Percentiles rank a stretch among this genome's conserved stretches.
phyloP scores from a whole-genome alignment of 1,139 yeast species.

The Zygosaccharomyces sapae region DNA sequence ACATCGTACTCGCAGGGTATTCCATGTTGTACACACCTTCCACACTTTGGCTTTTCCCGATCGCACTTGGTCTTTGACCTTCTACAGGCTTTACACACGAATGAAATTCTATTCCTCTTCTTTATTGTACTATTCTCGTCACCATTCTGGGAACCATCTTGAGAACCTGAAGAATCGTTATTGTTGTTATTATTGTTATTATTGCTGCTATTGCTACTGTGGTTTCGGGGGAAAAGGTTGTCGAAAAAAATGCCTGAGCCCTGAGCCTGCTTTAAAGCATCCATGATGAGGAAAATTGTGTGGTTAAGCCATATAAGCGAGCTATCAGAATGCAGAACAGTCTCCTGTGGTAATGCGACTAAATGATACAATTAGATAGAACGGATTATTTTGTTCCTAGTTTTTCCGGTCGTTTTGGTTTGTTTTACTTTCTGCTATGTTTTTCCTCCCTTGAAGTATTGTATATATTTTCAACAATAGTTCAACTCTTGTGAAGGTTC shows the following conservation, averaged over 20 bases:
- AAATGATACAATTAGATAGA: no score
- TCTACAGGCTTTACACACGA: constrained; percentile 35
- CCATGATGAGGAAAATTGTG: not conserved
- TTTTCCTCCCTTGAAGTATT: no score
- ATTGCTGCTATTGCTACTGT: not conserved
- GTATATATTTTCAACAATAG: no score
- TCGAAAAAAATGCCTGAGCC: constrained; percentile 1
- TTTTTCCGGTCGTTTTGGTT: no score
- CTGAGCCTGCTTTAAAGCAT: constrained; percentile 2
- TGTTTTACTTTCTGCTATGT: no score
- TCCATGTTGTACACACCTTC: constrained; percentile 30
- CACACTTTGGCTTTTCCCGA: constrained; percentile 33
- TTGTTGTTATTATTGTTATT: not conserved
- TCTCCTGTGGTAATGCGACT: no score
- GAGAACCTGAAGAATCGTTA: not conserved
- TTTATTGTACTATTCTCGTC: constrained; percentile 9
- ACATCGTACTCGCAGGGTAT: constrained; percentile 33
- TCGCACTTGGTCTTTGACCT: constrained; percentile 36
- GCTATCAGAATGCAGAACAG: no score
- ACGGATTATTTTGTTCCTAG: no score
- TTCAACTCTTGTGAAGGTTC: no score
- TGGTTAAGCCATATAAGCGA: not conserved
- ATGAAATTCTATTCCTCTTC: constrained; percentile 34
- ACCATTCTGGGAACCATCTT: not conserved
- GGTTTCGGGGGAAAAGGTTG: not conserved